Evolutionary conservation across 805 yeast genomes (phyloP).

Genomic region (Hanseniaspora occidentalis): DNA sequence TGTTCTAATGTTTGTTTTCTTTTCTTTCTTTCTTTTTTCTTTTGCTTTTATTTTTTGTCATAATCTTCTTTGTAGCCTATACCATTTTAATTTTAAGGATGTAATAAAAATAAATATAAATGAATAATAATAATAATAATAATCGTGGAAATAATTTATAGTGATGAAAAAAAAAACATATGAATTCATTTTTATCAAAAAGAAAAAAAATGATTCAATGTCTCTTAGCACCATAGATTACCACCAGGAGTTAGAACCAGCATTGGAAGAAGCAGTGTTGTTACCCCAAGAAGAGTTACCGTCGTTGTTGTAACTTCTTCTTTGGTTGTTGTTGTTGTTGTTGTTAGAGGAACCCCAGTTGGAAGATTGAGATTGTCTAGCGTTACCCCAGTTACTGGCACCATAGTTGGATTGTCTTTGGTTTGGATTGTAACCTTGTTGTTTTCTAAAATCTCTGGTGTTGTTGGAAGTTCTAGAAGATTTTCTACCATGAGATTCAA

Average conservation of each 20-base stretch:
- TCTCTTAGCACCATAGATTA: neutral
- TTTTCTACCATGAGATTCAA: conserved; percentile 63
- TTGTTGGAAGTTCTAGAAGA: conserved; percentile 38
- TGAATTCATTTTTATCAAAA: neutral
- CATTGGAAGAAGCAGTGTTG: conserved; percentile 1
- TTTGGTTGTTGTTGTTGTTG: neutral
- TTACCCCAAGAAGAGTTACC: conserved; percentile 14
- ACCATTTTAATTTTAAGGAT: neutral
- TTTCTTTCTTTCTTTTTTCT: neutral
- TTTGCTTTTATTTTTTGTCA: neutral
- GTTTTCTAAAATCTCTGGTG: conserved; percentile 42
- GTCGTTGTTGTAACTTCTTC: conserved; percentile 20
- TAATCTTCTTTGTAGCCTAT: neutral
- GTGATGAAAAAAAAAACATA: neutral
- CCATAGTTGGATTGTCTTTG: conserved; percentile 7
- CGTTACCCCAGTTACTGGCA: conserved; percentile 32
- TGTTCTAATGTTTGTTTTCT: neutral
- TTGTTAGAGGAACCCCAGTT: conserved; percentile 10
- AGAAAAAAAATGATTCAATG: neutral
- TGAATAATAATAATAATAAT: conserved; percentile 1
- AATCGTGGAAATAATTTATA: neutral
- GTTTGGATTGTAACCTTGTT: conserved; percentile 13
- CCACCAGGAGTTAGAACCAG: conserved; percentile 7
- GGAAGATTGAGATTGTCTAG: conserved; percentile 29
- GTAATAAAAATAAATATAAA: neutral